A percentile compares a stretch with the other conserved stretches of the same genome.
phyloP scores from a whole-genome alignment of 352 stramenopile species.

The Phytopythium aichiense region DNA sequence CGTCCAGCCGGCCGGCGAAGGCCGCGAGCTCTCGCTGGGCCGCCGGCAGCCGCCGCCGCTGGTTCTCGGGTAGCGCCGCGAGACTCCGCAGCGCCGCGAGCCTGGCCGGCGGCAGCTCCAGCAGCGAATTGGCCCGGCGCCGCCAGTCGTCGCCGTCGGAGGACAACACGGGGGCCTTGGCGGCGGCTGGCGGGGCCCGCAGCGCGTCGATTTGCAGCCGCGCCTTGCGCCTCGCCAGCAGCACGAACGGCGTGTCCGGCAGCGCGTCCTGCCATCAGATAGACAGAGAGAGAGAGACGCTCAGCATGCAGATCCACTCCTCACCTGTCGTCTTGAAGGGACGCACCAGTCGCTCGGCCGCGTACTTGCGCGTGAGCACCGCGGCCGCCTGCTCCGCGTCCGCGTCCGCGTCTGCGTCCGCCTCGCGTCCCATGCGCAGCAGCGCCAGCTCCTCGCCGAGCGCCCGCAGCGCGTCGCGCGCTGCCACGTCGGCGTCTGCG shows the following conservation, averaged over 20 bases:
- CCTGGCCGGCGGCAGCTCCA: neutral
- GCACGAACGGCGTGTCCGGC: conserved; percentile 44
- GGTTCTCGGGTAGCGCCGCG: conserved; percentile 16
- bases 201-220: conserved; percentile 46
- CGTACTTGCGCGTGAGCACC: conserved; percentile 45
- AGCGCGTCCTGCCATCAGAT: conserved; percentile 27
- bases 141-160: neutral
- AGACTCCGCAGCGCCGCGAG: too few species aligned
- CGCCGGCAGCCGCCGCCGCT: conserved; percentile 31
- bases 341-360: conserved; percentile 27
- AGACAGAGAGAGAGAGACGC: too few species aligned
- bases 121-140: conserved; percentile 8
- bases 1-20: conserved; percentile 55
- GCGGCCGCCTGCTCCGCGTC: conserved; percentile 15
- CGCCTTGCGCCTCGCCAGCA: conserved; percentile 35
- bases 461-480: conserved; percentile 33
- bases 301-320: too few species aligned
- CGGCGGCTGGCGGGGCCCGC: neutral
- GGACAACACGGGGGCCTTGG: neutral
- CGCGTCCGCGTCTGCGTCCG: neutral
- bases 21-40: conserved; percentile 43
- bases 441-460: conserved; percentile 41
- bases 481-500: conserved; percentile 29
- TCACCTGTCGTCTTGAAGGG: too few species aligned
- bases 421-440: conserved; percentile 7